Evolutionary conservation across 345 rosid genomes (phyloP), one percentile per base, ranked within the genome.

Genomic region (Euphorbia tirucalli): DNA sequence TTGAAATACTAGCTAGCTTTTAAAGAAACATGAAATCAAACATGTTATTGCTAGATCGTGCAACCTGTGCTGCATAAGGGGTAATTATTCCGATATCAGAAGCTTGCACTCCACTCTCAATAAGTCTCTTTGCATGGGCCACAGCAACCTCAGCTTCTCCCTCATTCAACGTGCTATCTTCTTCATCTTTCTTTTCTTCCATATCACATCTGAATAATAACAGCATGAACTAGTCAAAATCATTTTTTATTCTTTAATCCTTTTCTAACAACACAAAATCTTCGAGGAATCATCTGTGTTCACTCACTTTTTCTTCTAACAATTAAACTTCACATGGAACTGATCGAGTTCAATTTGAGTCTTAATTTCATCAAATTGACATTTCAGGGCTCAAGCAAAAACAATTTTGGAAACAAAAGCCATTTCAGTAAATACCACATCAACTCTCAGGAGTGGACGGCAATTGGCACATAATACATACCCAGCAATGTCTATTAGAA

Each of bases 161-260:
- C 77, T 90, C 99, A 49, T 92, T 95, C 77, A 90, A 50, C 2
- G 96, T 90, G 85, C 99, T 92, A 61, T 92, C 97, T 84, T 95
- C 99, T 77, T 95, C 99, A 73, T 92, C 99, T 86, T 95, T 90
- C 88, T 90, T 90, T 85, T 90, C 97, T 71, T 95, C 99, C 97
- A 92, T 95, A 76, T 92, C 97, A 75, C 99, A 92, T 65, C 96
- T 90, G 77, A 74, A 83, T 78, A 61, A 78, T 18, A 76, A 68
- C 61, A 75, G 52, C 7, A 43, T 7, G 56, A 59, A 69, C 64
- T 35, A 61, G 15, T 71, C 22, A 65, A 4, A 46, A 44, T 32
- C 66, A 5, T 25, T 16, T 6, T 39, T 61, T 30, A 6, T n/a
- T 6, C 25, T 41, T 41, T 22, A 24, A 22, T 24, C 4, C 52